Evolutionary conservation across 2,329 filamentous ascomycete genomes (phyloP), one percentile per base, ranked within the genome.

Genomic region (Sporothrix pseudoabietina): DNA sequence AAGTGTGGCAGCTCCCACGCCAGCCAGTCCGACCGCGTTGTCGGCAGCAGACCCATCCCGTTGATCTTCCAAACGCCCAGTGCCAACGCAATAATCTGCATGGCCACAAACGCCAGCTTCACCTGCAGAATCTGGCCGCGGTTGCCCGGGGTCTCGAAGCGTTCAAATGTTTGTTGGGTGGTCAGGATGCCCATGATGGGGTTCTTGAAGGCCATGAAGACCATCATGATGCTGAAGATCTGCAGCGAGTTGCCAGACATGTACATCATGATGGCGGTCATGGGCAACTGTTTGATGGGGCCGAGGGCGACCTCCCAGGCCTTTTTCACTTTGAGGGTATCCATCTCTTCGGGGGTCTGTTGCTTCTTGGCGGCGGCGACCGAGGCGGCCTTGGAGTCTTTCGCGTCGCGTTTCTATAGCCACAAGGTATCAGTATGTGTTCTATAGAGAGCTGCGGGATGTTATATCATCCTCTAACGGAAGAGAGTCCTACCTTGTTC

Each of bases 211-310:
- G 97, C 91, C 92, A 98, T 98, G 79, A 95, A 94, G 22, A 98
- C 95, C 94, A 98, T 99, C 94, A 98, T 98, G 83, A 99, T 98
- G 83, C 92, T 97, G 86, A 99, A 99, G 77, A 99, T 98, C 82
- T 99, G 96, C 65, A 99, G 89, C 75, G 93, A 94, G 84, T 98
- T 99, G 79, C 96, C 96, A 44, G 95, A 97, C 96, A 99, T 99
- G 87, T 99, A 99, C 94, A 98, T 98, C 91, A 98, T 98, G 81
- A 99, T 95, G 76, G 91, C 94, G 73, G 97, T 98, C 96, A 99
- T 99, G 74, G 96, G 96, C 65, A 99, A 87, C 80, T 92, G 91
- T 85, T 99, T 99, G 75, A 96, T 91, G 0, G 96, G 96, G 1
- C 92, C 95, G 66, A 99, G 89, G 57, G 96, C 95, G 61, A 99